Base-by-base conservation (phyloP, 495 filamentous ascomycete genomes). In the Penicillium herquei region DNA sequence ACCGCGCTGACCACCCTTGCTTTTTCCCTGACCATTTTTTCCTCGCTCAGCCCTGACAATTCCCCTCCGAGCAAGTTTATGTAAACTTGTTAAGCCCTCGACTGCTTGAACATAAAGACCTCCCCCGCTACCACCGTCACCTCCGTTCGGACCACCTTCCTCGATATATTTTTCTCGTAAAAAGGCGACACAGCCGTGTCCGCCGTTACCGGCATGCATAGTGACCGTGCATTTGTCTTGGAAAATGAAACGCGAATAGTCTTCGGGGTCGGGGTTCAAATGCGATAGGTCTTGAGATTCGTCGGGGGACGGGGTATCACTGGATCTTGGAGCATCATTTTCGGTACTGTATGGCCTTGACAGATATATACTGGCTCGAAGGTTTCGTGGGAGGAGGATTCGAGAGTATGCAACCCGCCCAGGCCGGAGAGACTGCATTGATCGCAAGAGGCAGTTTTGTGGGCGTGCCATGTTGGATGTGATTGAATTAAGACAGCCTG, bases 21-120 rank as follows among this genome's bases (percentile, higher is more conserved):
- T 82, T 64, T 91, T 92, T 3, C 94, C 94, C 70, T 90, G 87
- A 7, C 94, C 94, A 64, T 90, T 91, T 64, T 81, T 88, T 6
- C 94, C 94, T 52, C 86, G 76, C 6, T 86, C 85, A 1, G 94
- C 94, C 63, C 87, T 87, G 33, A 97, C 70, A 21, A 87, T 73
- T 2, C 89, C 84, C 54, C 87, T 78, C 14, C 93, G 82, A 9
- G 89, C 88, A 12, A 98, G 81, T 70, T 97, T 98, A 70, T 98
- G 92, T 50, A 98, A 73, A 55, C 89, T 94, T 1, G 90, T 96
- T 67, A 97, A 86, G 53, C 91, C 91, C 40, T 86, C 86, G 8
- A 96, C 85, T 4, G 94, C 92, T 70, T 97, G 95, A 51, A 98
- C 94, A 74, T 94, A 98, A 56, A 98, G 76, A 62, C 86, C 92